Conservation (phyloP, 495 filamentous ascomycete species). For the Endocarpon pusillum region DNA sequence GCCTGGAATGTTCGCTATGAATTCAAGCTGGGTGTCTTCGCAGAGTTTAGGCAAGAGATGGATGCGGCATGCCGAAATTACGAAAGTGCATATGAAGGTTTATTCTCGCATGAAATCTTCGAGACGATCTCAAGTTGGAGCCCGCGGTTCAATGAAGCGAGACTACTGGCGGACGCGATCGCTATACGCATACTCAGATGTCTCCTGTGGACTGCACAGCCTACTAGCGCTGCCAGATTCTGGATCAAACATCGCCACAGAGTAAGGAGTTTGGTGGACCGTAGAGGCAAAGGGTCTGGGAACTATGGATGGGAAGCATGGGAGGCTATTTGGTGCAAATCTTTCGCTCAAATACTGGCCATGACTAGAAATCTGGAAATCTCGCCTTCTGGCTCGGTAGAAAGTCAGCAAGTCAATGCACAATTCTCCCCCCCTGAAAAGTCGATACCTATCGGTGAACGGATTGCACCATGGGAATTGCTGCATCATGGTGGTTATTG, state of each 20-base stretch:
- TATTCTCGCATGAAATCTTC: conserved; percentile 66
- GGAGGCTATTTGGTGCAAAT: conserved; percentile 65
- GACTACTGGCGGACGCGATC: conserved; percentile 61
- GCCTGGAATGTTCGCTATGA: conserved; percentile 89
- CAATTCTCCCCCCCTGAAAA: conserved; percentile 54
- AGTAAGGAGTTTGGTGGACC: conserved; percentile 57
- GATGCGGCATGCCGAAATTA: conserved; percentile 69
- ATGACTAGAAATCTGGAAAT: conserved; percentile 14
- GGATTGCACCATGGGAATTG: conserved; percentile 56
- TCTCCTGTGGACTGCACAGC: conserved; percentile 55
- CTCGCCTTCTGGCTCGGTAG: conserved; percentile 7
- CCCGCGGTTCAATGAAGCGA: conserved; percentile 69
- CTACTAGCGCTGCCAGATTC: conserved; percentile 53
- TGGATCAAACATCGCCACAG: conserved; percentile 60
- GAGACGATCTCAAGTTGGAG: conserved; percentile 78
- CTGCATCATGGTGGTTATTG: conserved; percentile 85
- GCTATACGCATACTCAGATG: conserved; percentile 67
- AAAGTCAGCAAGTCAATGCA: too few species aligned
- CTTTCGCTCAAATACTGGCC: conserved; percentile 56
- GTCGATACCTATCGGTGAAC: conserved; percentile 39
- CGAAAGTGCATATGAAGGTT: conserved; percentile 63
- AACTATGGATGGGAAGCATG: conserved; percentile 81
- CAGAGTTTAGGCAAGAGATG: conserved; percentile 81
- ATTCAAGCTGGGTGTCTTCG: conserved; percentile 77
- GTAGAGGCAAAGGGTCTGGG: conserved; percentile 61